A percentile compares a stretch with the other conserved stretches of the same genome.
Conservation (phyloP, 1,284 basidiomycete genomes). For the Microbotryum intermedium region DNA sequence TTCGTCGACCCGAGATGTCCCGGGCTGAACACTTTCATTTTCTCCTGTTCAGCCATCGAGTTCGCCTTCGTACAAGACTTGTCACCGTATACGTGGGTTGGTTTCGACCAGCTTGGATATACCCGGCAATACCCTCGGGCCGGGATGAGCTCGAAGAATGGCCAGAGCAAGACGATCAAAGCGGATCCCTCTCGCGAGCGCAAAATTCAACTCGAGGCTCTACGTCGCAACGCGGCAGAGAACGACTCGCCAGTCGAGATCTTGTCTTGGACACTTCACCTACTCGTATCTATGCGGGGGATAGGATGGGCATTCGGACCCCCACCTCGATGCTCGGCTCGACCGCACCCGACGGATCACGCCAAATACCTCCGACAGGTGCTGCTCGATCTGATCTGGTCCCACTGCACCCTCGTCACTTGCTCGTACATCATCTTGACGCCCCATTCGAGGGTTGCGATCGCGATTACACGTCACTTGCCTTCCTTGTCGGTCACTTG, state of each 20-base stretch:
- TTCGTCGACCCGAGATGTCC: no score
- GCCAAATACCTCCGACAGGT: constrained; percentile 7
- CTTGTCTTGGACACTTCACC: constrained; percentile 11
- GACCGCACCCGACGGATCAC: constrained; percentile 7
- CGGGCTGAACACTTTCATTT: no score
- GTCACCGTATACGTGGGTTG: constrained; percentile 24
- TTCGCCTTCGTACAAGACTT: constrained; percentile 20
- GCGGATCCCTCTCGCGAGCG: background rate
- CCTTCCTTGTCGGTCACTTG: background rate
- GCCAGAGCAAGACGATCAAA: background rate
- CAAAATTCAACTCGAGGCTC: background rate
- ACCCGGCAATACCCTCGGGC: background rate
- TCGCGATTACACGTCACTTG: background rate
- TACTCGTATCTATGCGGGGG: constrained; percentile 22
- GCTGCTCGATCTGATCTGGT: constrained; percentile 11
- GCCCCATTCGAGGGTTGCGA: no score
- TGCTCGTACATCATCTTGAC: constrained; percentile 14
- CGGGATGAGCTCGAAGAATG: background rate
- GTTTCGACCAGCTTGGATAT: constrained; percentile 4
- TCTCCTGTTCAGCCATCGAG: constrained; percentile 1
- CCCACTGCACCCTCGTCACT: constrained; percentile 9
- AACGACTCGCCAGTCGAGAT: constrained; percentile 6
- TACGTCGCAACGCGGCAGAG: constrained; percentile 5
- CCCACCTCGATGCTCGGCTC: background rate
- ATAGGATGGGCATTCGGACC: constrained; percentile 24